Evolutionary conservation across 23 red algal species (phyloP).

Genomic region (Gracilaria domingensis): DNA sequence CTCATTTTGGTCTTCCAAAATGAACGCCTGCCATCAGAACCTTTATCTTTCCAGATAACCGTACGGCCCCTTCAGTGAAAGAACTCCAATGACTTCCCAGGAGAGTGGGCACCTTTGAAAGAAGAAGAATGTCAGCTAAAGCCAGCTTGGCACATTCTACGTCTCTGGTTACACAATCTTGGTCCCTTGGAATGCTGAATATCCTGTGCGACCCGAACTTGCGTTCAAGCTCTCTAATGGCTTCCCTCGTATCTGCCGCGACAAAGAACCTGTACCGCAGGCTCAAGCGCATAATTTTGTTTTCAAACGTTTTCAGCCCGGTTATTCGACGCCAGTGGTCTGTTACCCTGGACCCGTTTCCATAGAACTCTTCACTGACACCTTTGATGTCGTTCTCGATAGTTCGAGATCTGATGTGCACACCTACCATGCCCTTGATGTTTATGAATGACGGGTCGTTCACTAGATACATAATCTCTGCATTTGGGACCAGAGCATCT

Average conservation of each 20-base stretch:
- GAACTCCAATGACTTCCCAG: conserved; percentile 88
- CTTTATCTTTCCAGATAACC: conserved; percentile 67
- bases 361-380: conserved; percentile 68
- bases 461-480: conserved; percentile 66
- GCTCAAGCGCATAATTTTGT: conserved; percentile 54
- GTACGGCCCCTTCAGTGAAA: conserved; percentile 76
- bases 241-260: conserved; percentile 67
- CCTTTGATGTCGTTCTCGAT: conserved; percentile 79
- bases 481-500: conserved; percentile 31
- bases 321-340: conserved; percentile 75
- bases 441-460: conserved; percentile 62
- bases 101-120: conserved; percentile 57
- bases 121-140: conserved; percentile 73
- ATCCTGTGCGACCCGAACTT: conserved; percentile 73
- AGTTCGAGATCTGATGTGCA: conserved; percentile 71
- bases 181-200: conserved; percentile 53
- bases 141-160: conserved; percentile 72
- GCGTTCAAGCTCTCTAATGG: conserved; percentile 43
- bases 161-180: conserved; percentile 66
- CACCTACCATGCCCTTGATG: conserved; percentile 73
- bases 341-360: conserved; percentile 46
- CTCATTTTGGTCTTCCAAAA: conserved; percentile 59
- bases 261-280: conserved; percentile 70
- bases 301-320: conserved; percentile 67
- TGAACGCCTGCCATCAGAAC: conserved; percentile 76